phyloP scores from a whole-genome alignment of 2,329 filamentous ascomycete genomes.

The Hypoxylon sp. region DNA sequence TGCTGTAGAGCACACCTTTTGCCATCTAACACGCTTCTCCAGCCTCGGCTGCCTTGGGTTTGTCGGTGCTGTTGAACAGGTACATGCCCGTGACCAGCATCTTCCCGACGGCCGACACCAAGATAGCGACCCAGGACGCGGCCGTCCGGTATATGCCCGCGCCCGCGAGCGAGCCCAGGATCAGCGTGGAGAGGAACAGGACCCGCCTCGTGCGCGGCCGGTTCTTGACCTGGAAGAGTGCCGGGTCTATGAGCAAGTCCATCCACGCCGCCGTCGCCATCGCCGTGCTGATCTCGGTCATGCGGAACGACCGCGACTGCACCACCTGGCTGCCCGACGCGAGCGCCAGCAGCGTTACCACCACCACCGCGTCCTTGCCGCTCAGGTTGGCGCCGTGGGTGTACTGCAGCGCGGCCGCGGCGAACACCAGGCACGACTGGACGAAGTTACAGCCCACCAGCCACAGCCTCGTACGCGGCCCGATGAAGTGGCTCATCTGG shows the following conservation, averaged over 20 bases:
- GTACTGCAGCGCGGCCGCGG: constrained; percentile 59
- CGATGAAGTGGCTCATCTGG: constrained; percentile 62
- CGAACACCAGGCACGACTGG: constrained; percentile 64
- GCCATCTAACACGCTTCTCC: constrained; percentile 30
- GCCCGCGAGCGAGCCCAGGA: constrained; percentile 59
- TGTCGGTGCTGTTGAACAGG: constrained; percentile 52
- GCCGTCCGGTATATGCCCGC: constrained; percentile 56
- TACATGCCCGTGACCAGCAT: constrained; percentile 55
- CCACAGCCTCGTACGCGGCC: constrained; percentile 60
- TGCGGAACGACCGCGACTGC: constrained; percentile 59
- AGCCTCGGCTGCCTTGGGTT: constrained; percentile 34
- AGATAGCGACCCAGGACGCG: constrained; percentile 54
- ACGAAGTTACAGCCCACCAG: constrained; percentile 61
- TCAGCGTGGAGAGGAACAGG: constrained; percentile 57
- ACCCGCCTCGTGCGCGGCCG: constrained; percentile 58
- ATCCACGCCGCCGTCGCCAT: constrained; percentile 72
- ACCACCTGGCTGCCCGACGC: constrained; percentile 67
- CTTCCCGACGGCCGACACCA: constrained; percentile 56
- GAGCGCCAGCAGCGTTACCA: constrained; percentile 61
- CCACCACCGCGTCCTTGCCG: constrained; percentile 51
- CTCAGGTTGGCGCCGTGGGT: constrained; percentile 47
- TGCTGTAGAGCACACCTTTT: background rate
- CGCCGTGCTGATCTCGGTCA: constrained; percentile 69
- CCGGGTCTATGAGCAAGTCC: constrained; percentile 64
- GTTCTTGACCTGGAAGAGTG: constrained; percentile 57